These are phyloP conservation scores for Linum usitatissimum DNA, from an alignment of 345 rosid genomes.

Conservation along the genomic window DNA sequence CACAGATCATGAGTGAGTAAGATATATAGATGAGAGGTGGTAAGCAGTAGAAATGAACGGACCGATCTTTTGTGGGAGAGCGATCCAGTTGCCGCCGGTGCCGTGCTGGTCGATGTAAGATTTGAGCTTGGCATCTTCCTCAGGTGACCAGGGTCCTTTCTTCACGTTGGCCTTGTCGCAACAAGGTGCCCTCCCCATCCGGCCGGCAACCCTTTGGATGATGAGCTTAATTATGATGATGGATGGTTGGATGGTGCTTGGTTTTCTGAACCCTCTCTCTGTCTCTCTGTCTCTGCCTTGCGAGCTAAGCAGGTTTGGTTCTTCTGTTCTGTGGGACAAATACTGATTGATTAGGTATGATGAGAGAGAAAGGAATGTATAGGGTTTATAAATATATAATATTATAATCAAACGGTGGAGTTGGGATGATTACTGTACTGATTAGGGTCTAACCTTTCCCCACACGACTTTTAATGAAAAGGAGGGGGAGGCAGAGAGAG, in stretches of 20 bases:
- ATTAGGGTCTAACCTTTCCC: not conserved
- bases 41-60: not conserved
- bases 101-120: slow-evolving; percentile 23
- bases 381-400: too few species aligned
- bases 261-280: not conserved
- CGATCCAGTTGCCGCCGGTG: slow-evolving; percentile 32
- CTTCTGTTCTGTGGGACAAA: too few species aligned
- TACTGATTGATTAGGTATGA: too few species aligned
- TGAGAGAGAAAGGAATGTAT: too few species aligned
- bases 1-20: not conserved
- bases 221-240: not conserved
- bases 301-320: too few species aligned
- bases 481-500: not conserved
- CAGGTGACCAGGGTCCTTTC: slow-evolving; percentile 32
- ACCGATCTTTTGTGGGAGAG: slow-evolving; percentile 29
- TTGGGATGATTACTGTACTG: not conserved
- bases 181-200: slow-evolving; percentile 30
- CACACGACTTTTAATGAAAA: not conserved
- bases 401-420: too few species aligned
- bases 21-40: not conserved
- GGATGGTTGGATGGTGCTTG: not conserved
- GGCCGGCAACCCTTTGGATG: not conserved
- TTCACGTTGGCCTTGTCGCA: slow-evolving; percentile 29
- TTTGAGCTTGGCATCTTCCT: slow-evolving; percentile 29
- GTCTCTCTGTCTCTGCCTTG: not conserved